These are phyloP conservation scores for Venturia effusa DNA, from an alignment of 2,329 filamentous ascomycete genomes.

Conservation along the genomic window DNA sequence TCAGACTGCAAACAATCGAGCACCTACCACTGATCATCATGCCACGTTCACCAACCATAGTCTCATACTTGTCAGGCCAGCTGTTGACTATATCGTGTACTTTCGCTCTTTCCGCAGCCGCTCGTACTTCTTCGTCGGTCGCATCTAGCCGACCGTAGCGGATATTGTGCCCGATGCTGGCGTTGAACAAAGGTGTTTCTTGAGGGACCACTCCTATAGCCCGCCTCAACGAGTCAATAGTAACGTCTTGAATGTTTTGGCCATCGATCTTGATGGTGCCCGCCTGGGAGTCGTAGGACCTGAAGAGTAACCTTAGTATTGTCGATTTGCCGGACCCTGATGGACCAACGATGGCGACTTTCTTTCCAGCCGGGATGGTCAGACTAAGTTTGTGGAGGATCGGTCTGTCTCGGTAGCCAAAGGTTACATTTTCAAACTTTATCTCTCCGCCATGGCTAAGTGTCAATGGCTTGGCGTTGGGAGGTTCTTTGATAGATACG, in stretches of 20 bases:
- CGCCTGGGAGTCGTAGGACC: conserved; percentile 80
- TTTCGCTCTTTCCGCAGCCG: conserved; percentile 69
- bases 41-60: conserved; percentile 84
- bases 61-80: conserved; percentile 83
- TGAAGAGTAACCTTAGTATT: conserved; percentile 78
- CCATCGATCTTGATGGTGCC: conserved; percentile 86
- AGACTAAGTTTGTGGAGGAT: conserved; percentile 78
- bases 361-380: conserved; percentile 90
- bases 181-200: conserved; percentile 94
- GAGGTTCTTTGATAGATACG: conserved; percentile 67
- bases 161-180: conserved; percentile 92
- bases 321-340: conserved; percentile 96
- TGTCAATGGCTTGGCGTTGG: conserved; percentile 60
- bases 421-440: conserved; percentile 86
- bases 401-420: conserved; percentile 83
- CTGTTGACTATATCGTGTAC: conserved; percentile 71
- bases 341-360: conserved; percentile 89
- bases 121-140: conserved; percentile 57
- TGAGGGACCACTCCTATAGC: conserved; percentile 94
- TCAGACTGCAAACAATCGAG: background rate
- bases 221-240: conserved; percentile 68
- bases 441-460: conserved; percentile 78
- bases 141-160: conserved; percentile 79
- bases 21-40: conserved; percentile 75
- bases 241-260: conserved; percentile 79